A percentile compares a stretch with the other conserved stretches of the same genome.
Evolutionary conservation across 2,329 filamentous ascomycete genomes (phyloP).

Genomic region (Cladophialophora bantiana): DNA sequence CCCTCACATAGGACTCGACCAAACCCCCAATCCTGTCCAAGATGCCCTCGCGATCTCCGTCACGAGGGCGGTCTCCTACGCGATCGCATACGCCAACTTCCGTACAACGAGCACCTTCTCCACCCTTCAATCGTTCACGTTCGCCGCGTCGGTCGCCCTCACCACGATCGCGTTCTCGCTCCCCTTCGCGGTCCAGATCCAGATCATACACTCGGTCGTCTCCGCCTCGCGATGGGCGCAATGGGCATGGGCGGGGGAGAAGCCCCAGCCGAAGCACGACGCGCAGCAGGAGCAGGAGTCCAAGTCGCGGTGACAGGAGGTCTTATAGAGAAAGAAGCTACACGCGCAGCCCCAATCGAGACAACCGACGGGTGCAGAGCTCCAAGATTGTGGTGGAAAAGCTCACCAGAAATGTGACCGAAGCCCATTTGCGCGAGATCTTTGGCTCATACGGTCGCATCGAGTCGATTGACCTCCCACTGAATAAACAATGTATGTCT

Average conservation of each 20-base stretch:
- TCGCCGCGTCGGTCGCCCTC: slow-evolving; percentile 44
- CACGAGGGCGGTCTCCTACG: slow-evolving; percentile 39
- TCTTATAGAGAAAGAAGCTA: slow-evolving; percentile 50
- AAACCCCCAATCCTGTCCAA: neutral
- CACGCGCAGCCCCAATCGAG: slow-evolving; percentile 46
- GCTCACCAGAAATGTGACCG: slow-evolving; percentile 92
- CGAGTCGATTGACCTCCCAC: slow-evolving; percentile 84
- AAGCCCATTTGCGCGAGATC: slow-evolving; percentile 86
- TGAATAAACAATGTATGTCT: slow-evolving; percentile 80
- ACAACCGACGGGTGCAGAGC: slow-evolving; percentile 42
- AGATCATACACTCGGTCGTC: slow-evolving; percentile 43
- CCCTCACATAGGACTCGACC: neutral
- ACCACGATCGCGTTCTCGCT: slow-evolving; percentile 42
- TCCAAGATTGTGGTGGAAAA: slow-evolving; percentile 92
- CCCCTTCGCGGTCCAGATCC: slow-evolving; percentile 42
- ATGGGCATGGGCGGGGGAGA: slow-evolving; percentile 39
- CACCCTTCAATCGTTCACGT: slow-evolving; percentile 38
- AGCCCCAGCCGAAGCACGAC: slow-evolving; percentile 40
- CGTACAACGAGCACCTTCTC: slow-evolving; percentile 33
- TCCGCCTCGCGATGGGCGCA: slow-evolving; percentile 38
- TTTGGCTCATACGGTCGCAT: slow-evolving; percentile 89
- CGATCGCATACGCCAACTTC: slow-evolving; percentile 38
- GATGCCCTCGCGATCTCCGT: slow-evolving; percentile 38
- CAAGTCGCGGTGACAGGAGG: slow-evolving; percentile 48
- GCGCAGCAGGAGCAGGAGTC: slow-evolving; percentile 51